These are phyloP conservation scores for Gynochthodes officinalis DNA, from an alignment of 257 asterid species.

Conservation along the genomic window DNA sequence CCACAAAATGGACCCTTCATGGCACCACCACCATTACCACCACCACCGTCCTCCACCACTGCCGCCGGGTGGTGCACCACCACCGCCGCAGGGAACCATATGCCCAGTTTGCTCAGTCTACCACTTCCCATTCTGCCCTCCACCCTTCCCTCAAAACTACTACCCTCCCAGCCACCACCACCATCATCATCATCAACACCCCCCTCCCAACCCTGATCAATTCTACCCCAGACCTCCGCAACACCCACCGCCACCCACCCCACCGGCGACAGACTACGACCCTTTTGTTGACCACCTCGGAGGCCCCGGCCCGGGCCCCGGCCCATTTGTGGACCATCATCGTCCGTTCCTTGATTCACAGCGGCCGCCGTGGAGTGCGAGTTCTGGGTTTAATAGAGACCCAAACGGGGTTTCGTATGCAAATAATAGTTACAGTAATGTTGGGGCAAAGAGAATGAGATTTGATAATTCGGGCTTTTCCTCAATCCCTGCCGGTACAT, in stretches of 20 bases:
- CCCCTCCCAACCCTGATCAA: slow-evolving; percentile 34
- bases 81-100: slow-evolving; percentile 11
- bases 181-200: slow-evolving; percentile 35
- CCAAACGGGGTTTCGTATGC: slow-evolving; percentile 31
- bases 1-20: slow-evolving; percentile 19
- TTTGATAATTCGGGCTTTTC: slow-evolving; percentile 28
- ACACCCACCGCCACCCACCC: slow-evolving; percentile 39
- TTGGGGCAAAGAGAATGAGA: slow-evolving; percentile 67
- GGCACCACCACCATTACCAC: slow-evolving; percentile 18
- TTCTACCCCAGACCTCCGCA: slow-evolving; percentile 29
- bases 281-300: slow-evolving; percentile 55
- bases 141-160: slow-evolving; percentile 35
- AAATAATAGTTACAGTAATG: slow-evolving; percentile 24
- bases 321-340: slow-evolving; percentile 26
- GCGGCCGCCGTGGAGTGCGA: slow-evolving; percentile 43
- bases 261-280: slow-evolving; percentile 36
- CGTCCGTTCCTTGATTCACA: slow-evolving; percentile 36
- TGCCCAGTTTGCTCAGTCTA: slow-evolving; percentile 43
- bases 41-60: slow-evolving; percentile 7
- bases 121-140: slow-evolving; percentile 73
- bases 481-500: background rate
- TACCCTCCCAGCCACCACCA: slow-evolving; percentile 29
- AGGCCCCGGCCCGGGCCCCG: slow-evolving; percentile 33
- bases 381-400: slow-evolving; percentile 31
- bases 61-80: slow-evolving; percentile 7